Evolutionary conservation across 2,329 filamentous ascomycete genomes (phyloP), one percentile per base, ranked within the genome.

Genomic region (Paracoccidioides brasiliensis): DNA sequence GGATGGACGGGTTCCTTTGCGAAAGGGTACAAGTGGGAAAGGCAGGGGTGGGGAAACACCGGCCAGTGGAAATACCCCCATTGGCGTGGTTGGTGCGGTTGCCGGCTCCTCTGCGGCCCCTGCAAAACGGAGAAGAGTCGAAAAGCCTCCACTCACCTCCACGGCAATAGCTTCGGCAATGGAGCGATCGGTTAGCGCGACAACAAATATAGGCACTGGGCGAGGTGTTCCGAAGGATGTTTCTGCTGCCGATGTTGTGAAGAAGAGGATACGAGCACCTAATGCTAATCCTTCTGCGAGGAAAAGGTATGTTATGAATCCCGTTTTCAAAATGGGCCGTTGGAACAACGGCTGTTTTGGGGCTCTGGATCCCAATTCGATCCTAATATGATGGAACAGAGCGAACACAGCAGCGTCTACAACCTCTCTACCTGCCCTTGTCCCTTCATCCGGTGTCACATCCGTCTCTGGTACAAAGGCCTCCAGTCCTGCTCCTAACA

Each of bases 101-200:
- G 53, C 50, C 22, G 63, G n/a, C 30, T 35, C 22, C 22, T 22
- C 71, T 28, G 67, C 74, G 52, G 69, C 76, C 22, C 80, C 78
- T 59, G 73, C 76, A 28, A 95, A 95, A 73, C 80, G 88, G 64
- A 83, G 90, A 61, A 94, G 90, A 72, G 83, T 88, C 2, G 89
- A 95, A 63, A 88, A 88, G 57, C 22, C 49, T 6, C 49, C 40
- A 32, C 71, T 77, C 8, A 67, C 66, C n/a, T 58, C 66, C 6
- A 64, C 67, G 4, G 58, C 62, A n/a, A 56, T 67, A 4, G 58
- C 61, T n/a, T 55, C 67, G 28, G 64, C 67, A 6, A 72, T 73
- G 71, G 71, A 73, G 55, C 69, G 70, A 37, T 66, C 71, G 32
- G 68, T 66, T 33, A 74, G 71, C 55, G 66, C 67, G 3, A 59